Conservation (phyloP, 31 red algal genomes). For the Odonthalia washingtoniensis region DNA sequence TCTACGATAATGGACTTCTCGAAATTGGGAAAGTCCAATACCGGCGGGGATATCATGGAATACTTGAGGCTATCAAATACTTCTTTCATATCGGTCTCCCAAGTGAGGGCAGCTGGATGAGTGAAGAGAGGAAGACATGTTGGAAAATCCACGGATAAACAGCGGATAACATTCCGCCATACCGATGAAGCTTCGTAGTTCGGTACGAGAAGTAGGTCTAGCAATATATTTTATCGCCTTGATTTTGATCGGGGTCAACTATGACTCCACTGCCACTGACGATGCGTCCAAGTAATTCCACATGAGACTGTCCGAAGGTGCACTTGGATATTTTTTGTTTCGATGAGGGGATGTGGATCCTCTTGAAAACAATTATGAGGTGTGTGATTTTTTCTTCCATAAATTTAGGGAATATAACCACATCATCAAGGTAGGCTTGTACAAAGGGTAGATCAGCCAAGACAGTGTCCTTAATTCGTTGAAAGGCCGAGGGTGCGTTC, state of each 20-base stretch:
- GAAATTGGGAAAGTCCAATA: slow-evolving; percentile 20
- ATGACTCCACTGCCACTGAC: background rate
- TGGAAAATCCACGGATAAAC: background rate
- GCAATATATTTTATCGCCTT: background rate
- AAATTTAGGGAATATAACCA: too few relatives aligned
- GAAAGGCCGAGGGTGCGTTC: slow-evolving; percentile 31
- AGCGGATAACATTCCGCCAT: background rate
- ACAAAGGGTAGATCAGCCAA: too few relatives aligned
- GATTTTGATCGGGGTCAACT: background rate
- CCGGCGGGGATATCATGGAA: background rate
- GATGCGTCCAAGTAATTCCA: background rate
- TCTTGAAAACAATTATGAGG: too few relatives aligned
- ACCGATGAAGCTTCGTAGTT: background rate
- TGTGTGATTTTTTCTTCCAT: too few relatives aligned
- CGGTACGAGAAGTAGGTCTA: background rate
- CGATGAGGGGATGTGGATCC: too few relatives aligned
- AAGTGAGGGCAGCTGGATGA: background rate
- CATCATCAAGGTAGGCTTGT: too few relatives aligned
- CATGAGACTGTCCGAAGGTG: too few relatives aligned
- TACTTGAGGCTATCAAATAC: background rate
- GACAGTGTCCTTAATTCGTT: too few relatives aligned
- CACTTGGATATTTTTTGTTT: too few relatives aligned
- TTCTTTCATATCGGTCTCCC: background rate
- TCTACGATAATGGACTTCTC: slow-evolving; percentile 10
- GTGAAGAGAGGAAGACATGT: background rate